Evolutionary conservation across 805 yeast genomes (phyloP), one percentile per base, ranked within the genome.

Genomic region (Saccharomyces paradoxus): DNA sequence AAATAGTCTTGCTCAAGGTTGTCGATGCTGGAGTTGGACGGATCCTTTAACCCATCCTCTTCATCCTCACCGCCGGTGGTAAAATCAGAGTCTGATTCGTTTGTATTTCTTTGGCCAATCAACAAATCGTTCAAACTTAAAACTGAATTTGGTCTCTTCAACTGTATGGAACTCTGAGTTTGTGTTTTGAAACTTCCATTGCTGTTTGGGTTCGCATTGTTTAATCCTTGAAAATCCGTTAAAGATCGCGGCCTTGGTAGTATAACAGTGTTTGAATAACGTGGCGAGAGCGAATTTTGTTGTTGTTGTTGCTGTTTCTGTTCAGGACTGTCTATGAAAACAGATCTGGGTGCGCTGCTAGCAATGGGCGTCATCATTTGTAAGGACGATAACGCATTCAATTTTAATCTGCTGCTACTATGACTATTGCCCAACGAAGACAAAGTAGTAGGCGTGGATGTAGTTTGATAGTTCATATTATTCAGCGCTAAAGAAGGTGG

Each of bases 331-430:
- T 64, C 68, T 54, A 63, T 62, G 50, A 54, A 63, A 21, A 51
- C 51, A 14, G 63, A 55, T 4, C 56, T 56, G 1, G 56, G 46
- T 29, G 48, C 55, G 17, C 54, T 41, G 53, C 57, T 62, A 53
- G 75, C 66, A 28, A 81, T 63, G 7, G 86, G 87, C 0, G 86
- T 83, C 84, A 83, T 80, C 63, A 83, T 74, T 63, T 83, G 87
- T 53, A 84, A 66, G 2, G 86, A 77, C 0, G 81, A 72, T 24
- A 78, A 60, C 1, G 78, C 75, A 56, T 68, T 73, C 21, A 74
- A 56, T 28, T 68, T 58, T 26, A 55, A 46, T 50, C 63, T 59
- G 50, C 63, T 58, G 51, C 52, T 55, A 50, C 54, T 58, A 29
- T 55, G 56, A 30, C 58, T 58, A 31, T 37, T 49, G 24, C 41